phyloP scores from a whole-genome alignment of 1,284 basidiomycete species.

The Heterobasidion occidentale region DNA sequence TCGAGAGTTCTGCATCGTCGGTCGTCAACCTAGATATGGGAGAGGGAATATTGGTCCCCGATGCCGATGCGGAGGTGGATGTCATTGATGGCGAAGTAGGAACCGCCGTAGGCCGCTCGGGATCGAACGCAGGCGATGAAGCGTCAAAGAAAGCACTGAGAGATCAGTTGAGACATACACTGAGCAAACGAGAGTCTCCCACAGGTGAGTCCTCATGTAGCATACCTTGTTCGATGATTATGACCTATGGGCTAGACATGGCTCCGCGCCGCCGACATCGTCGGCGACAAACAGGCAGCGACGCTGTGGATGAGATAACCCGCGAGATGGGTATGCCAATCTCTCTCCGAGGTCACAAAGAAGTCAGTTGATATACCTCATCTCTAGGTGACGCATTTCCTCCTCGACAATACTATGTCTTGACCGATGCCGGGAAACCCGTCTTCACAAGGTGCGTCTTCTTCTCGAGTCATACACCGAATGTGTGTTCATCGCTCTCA shows the following conservation, averaged over 20 bases:
- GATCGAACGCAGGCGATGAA: slow-evolving; percentile 35
- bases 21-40: slow-evolving; percentile 51
- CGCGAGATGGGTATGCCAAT: slow-evolving; percentile 17
- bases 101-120: slow-evolving; percentile 33
- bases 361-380: not conserved
- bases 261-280: slow-evolving; percentile 7
- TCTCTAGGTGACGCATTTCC: slow-evolving; percentile 34
- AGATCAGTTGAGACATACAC: slow-evolving; percentile 60
- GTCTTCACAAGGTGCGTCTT: slow-evolving; percentile 71
- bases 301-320: slow-evolving; percentile 18
- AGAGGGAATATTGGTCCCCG: slow-evolving; percentile 61
- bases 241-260: slow-evolving; percentile 5
- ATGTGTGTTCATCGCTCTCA: slow-evolving; percentile 17
- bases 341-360: not conserved
- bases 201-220: slow-evolving; percentile 16
- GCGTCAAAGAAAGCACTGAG: slow-evolving; percentile 56
- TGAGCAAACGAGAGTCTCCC: slow-evolving; percentile 40
- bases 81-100: slow-evolving; percentile 41
- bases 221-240: slow-evolving; percentile 2
- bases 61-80: slow-evolving; percentile 51
- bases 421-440: slow-evolving; percentile 94
- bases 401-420: slow-evolving; percentile 80
- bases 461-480: slow-evolving; percentile 2
- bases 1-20: slow-evolving; percentile 62
- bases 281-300: slow-evolving; percentile 13